phyloP scores from a whole-genome alignment of 768 basidiomycete species.

The Amanita thiersii region DNA sequence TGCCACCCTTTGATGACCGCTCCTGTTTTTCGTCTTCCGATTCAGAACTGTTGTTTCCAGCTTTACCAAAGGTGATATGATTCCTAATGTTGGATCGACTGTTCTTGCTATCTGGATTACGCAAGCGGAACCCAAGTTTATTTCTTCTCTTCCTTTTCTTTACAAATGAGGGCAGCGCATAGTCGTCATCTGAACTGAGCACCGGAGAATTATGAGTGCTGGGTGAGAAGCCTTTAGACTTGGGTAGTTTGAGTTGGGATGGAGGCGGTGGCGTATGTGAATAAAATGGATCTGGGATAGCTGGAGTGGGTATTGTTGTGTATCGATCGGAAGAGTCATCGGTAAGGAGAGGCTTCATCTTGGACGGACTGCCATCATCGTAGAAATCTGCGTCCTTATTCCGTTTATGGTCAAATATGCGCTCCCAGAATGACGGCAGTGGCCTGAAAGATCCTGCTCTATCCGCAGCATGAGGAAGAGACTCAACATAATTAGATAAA shows the following conservation, averaged over 20 bases:
- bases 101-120: neutral
- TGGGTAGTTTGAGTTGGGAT: neutral
- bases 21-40: neutral
- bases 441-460: slow-evolving; percentile 55
- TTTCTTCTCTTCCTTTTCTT: slow-evolving; percentile 1
- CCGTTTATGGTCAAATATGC: slow-evolving; percentile 24
- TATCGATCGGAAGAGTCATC: neutral
- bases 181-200: no score
- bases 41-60: neutral
- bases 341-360: slow-evolving; percentile 1
- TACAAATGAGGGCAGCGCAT: neutral
- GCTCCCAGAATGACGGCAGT: slow-evolving; percentile 44
- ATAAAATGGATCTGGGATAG: slow-evolving; percentile 3
- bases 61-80: neutral
- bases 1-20: neutral
- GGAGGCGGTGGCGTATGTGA: slow-evolving; percentile 2
- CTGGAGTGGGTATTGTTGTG: neutral
- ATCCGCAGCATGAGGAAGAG: slow-evolving; percentile 43
- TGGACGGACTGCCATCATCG: neutral
- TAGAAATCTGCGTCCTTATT: slow-evolving; percentile 1
- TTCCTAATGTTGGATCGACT: neutral
- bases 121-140: neutral
- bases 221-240: neutral
- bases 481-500: slow-evolving; percentile 47
- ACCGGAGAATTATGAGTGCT: slow-evolving; percentile 1